Percentiles rank a stretch among this genome's conserved stretches.
Evolutionary conservation across 495 filamentous ascomycete genomes (phyloP).

Genomic region (Trichoderma reesei): DNA sequence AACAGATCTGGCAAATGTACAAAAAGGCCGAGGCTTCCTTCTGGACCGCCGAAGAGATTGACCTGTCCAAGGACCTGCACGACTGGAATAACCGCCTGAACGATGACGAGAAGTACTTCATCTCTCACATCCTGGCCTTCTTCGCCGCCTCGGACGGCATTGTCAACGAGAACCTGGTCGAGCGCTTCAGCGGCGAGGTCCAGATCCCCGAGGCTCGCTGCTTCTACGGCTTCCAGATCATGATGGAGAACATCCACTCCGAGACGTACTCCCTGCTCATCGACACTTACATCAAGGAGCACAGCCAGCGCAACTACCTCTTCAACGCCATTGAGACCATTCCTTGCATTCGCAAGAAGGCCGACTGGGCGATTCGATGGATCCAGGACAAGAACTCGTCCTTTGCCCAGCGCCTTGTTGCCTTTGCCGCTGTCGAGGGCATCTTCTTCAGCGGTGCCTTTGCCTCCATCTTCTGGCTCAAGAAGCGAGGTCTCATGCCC

Average conservation of each 20-base stretch:
- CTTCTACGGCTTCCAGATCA: slow-evolving; percentile 99
- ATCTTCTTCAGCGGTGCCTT: slow-evolving; percentile 99
- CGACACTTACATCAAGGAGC: slow-evolving; percentile 99
- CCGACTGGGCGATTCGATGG: slow-evolving; percentile 94
- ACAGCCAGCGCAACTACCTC: slow-evolving; percentile 85
- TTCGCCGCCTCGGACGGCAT: slow-evolving; percentile 99
- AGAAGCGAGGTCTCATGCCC: slow-evolving; percentile 99
- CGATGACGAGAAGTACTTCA: slow-evolving; percentile 94
- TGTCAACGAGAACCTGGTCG: slow-evolving; percentile 98
- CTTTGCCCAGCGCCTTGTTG: slow-evolving; percentile 90
- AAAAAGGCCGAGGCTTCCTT: slow-evolving; percentile 99
- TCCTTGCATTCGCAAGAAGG: slow-evolving; percentile 94
- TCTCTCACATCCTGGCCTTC: slow-evolving; percentile 97
- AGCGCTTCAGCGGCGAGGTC: slow-evolving; percentile 95
- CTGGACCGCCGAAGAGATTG: slow-evolving; percentile 99
- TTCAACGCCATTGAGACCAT: slow-evolving; percentile 99
- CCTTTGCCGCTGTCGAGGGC: slow-evolving; percentile 95
- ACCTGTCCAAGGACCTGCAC: slow-evolving; percentile 95
- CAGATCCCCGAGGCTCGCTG: slow-evolving; percentile 97
- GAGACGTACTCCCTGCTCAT: slow-evolving; percentile 99
- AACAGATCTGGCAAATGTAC: slow-evolving; percentile 99
- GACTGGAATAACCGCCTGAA: slow-evolving; percentile 98
- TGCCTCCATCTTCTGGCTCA: slow-evolving; percentile 98
- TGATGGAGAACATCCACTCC: slow-evolving; percentile 99
- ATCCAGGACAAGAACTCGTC: slow-evolving; percentile 86